Evolutionary conservation across 2,329 filamentous ascomycete species (phyloP).

Genomic region (Didymellaceae sp.): DNA sequence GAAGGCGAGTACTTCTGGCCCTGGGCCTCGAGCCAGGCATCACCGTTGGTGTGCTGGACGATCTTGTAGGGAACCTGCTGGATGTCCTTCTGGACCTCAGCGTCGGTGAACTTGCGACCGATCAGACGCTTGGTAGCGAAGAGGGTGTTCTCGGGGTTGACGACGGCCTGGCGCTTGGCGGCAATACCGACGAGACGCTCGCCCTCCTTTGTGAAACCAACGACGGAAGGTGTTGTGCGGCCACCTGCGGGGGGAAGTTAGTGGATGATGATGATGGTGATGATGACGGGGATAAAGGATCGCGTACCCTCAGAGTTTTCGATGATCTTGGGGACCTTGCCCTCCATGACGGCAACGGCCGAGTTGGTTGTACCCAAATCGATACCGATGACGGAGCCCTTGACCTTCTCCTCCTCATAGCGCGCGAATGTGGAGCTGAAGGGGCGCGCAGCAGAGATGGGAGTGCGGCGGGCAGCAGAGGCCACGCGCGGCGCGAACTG

Average conservation of each 20-base stretch:
- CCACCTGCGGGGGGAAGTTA: slow-evolving; percentile 64
- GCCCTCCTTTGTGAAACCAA: slow-evolving; percentile 93
- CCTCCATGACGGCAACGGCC: slow-evolving; percentile 96
- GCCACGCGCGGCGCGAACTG: slow-evolving; percentile 74
- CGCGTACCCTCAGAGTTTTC: slow-evolving; percentile 89
- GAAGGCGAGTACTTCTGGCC: slow-evolving; percentile 96
- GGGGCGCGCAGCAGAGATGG: slow-evolving; percentile 72
- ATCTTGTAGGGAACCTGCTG: slow-evolving; percentile 99
- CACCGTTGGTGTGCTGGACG: slow-evolving; percentile 93
- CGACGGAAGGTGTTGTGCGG: slow-evolving; percentile 90
- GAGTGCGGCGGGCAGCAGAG: slow-evolving; percentile 69
- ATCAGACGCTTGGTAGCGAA: slow-evolving; percentile 99
- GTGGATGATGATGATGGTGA: slow-evolving; percentile 4
- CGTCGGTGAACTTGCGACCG: slow-evolving; percentile 93
- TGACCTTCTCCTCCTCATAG: slow-evolving; percentile 82
- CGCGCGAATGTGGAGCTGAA: slow-evolving; percentile 73
- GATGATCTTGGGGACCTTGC: slow-evolving; percentile 93
- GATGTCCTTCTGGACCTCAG: slow-evolving; percentile 94
- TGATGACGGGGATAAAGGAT: slow-evolving; percentile 5
- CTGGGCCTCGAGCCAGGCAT: slow-evolving; percentile 93
- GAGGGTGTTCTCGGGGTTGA: slow-evolving; percentile 98
- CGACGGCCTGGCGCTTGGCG: slow-evolving; percentile 96
- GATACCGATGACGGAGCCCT: slow-evolving; percentile 96
- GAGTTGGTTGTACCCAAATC: slow-evolving; percentile 98
- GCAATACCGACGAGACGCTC: slow-evolving; percentile 97